Conservation (phyloP, 768 basidiomycete species). For the Russula olivacea region DNA sequence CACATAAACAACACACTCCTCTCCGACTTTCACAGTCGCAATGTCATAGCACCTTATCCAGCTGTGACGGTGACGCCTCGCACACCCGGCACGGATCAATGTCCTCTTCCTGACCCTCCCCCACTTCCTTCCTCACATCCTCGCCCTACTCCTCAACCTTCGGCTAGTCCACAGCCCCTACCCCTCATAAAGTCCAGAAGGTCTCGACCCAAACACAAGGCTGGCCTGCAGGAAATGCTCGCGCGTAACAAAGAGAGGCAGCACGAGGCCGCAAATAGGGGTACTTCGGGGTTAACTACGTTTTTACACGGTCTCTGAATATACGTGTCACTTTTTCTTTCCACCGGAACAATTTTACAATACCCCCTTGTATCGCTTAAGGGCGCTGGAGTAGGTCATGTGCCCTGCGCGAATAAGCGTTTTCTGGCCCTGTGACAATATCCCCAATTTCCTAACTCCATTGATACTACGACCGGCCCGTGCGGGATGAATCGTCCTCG, state of each 20-base stretch:
- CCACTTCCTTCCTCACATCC: neutral
- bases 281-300: conserved; percentile 9
- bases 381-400: neutral
- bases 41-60: conserved; percentile 3
- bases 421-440: neutral
- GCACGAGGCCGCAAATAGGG: conserved; percentile 30
- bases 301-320: conserved; percentile 16
- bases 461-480: neutral
- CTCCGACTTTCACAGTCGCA: neutral
- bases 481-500: conserved; percentile 44
- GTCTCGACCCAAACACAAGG: conserved; percentile 46
- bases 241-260: conserved; percentile 53
- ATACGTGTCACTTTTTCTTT: neutral
- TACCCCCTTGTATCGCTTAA: neutral
- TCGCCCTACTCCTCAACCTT: neutral
- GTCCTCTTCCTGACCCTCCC: neutral
- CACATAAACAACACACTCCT: conserved; percentile 29
- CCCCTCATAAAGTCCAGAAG: conserved; percentile 13
- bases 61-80: neutral
- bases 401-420: neutral
- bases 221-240: conserved; percentile 57
- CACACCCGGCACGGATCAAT: conserved; percentile 13
- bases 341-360: neutral
- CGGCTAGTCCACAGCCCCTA: neutral
- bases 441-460: neutral